Percentiles rank a stretch among this genome's conserved stretches.
Conservation (phyloP, 352 stramenopile genomes). For the Globisporangium cylindrosporum region DNA sequence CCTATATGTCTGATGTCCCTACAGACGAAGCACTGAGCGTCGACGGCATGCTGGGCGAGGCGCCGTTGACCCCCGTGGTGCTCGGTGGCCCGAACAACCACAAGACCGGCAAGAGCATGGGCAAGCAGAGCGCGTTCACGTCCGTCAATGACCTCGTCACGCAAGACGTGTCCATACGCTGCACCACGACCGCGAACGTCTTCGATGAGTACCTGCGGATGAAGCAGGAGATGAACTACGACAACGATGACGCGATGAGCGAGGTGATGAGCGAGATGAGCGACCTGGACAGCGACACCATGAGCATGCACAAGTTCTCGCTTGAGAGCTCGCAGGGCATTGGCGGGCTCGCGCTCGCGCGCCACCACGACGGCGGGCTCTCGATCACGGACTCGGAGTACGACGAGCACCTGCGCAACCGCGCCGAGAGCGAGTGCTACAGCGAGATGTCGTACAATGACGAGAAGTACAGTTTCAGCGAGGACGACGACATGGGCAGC, state of each 20-base stretch:
- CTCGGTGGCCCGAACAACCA: slow-evolving; percentile 25
- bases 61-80: slow-evolving; percentile 40
- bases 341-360: slow-evolving; percentile 13
- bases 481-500: slow-evolving; percentile 33
- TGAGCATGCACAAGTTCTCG: slow-evolving; percentile 50
- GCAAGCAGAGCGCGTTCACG: slow-evolving; percentile 38
- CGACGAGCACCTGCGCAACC: slow-evolving; percentile 42
- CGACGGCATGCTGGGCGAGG: slow-evolving; percentile 60
- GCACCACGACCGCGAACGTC: slow-evolving; percentile 56
- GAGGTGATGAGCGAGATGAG: slow-evolving; percentile 61
- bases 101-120: slow-evolving; percentile 26
- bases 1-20: slow-evolving; percentile 31
- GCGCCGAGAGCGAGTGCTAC: slow-evolving; percentile 63
- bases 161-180: slow-evolving; percentile 47
- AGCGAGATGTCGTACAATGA: slow-evolving; percentile 84
- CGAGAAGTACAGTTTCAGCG: slow-evolving; percentile 75
- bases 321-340: slow-evolving; percentile 41
- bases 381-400: slow-evolving; percentile 77
- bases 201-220: slow-evolving; percentile 74
- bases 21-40: slow-evolving; percentile 43
- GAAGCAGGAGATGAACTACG: slow-evolving; percentile 76
- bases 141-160: slow-evolving; percentile 48
- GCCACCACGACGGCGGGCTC: slow-evolving; percentile 32
- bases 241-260: slow-evolving; percentile 40
- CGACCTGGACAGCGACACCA: slow-evolving; percentile 54